Evolutionary conservation across 2,329 filamentous ascomycete genomes (phyloP).

Genomic region (Chrysosphaeria jannelii): DNA sequence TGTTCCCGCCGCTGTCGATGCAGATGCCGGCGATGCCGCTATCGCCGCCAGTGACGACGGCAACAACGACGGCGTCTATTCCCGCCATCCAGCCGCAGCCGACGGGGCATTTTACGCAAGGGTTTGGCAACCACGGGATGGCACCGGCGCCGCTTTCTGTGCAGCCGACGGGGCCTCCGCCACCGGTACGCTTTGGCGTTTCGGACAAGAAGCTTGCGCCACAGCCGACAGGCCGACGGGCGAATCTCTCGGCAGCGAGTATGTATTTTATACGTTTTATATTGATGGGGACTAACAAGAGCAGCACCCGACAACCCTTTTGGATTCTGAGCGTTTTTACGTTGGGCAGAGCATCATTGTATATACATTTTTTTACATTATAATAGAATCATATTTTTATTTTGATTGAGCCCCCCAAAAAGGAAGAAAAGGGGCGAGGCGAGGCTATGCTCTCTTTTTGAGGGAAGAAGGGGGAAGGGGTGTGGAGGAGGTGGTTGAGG

Average conservation of each 20-base stretch:
- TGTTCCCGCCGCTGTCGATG: slow-evolving; percentile 14
- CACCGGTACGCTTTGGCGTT: slow-evolving; percentile 70
- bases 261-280: slow-evolving; percentile 19
- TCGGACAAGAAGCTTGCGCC: slow-evolving; percentile 46
- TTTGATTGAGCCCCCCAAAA: no score
- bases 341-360: no score
- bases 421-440: no score
- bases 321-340: slow-evolving; percentile 6
- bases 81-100: slow-evolving; percentile 34
- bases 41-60: slow-evolving; percentile 6
- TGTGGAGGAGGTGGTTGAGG: no score
- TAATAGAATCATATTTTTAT: no score
- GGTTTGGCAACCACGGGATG: slow-evolving; percentile 13
- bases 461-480: no score
- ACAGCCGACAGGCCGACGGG: slow-evolving; percentile 67
- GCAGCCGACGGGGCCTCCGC: slow-evolving; percentile 63
- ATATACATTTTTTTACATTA: no score
- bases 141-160: slow-evolving; percentile 28
- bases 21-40: slow-evolving; percentile 12
- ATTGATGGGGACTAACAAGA: background rate
- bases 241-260: slow-evolving; percentile 88
- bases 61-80: no score
- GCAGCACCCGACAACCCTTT: slow-evolving; percentile 8
- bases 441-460: no score
- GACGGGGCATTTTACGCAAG: slow-evolving; percentile 28